Evolutionary conservation across 1,139 yeast genomes (phyloP).

Genomic region (Sugiyamaella novakii): DNA sequence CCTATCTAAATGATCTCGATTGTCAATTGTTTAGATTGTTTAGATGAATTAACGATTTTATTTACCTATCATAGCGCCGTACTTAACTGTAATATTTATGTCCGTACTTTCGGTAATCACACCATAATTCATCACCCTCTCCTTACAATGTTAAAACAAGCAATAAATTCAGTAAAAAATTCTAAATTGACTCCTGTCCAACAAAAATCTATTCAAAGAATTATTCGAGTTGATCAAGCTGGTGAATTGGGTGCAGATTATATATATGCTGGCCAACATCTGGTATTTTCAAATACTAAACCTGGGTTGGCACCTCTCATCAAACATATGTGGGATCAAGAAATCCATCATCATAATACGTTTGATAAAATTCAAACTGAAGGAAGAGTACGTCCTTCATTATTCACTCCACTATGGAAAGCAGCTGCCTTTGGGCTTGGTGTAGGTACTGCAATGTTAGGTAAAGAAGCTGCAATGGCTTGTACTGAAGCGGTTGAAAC

Average conservation of each 20-base stretch:
- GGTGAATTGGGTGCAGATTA: slow-evolving; percentile 98
- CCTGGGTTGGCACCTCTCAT: slow-evolving; percentile 67
- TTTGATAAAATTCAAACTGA: slow-evolving; percentile 75
- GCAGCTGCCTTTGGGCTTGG: slow-evolving; percentile 88
- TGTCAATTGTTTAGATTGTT: too few species aligned
- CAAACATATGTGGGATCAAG: slow-evolving; percentile 98
- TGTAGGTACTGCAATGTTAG: slow-evolving; percentile 77
- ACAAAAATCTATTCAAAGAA: slow-evolving; percentile 69
- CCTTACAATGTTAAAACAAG: slow-evolving; percentile 26
- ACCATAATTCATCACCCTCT: background rate
- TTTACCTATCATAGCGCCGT: background rate
- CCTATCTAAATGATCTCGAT: too few species aligned
- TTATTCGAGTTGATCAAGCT: slow-evolving; percentile 92
- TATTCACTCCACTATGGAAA: slow-evolving; percentile 92
- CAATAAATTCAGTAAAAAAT: slow-evolving; percentile 29
- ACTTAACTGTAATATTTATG: too few species aligned
- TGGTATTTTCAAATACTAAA: slow-evolving; percentile 64
- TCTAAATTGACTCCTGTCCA: slow-evolving; percentile 32
- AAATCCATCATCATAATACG: slow-evolving; percentile 82
- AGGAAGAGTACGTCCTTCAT: slow-evolving; percentile 85
- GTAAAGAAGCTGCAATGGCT: slow-evolving; percentile 99
- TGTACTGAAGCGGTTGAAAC: slow-evolving; percentile 99
- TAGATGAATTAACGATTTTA: too few species aligned
- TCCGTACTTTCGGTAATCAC: background rate
- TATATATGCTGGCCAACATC: slow-evolving; percentile 88